Conservation (phyloP, 106 monocot species). For the Allium sativum region DNA sequence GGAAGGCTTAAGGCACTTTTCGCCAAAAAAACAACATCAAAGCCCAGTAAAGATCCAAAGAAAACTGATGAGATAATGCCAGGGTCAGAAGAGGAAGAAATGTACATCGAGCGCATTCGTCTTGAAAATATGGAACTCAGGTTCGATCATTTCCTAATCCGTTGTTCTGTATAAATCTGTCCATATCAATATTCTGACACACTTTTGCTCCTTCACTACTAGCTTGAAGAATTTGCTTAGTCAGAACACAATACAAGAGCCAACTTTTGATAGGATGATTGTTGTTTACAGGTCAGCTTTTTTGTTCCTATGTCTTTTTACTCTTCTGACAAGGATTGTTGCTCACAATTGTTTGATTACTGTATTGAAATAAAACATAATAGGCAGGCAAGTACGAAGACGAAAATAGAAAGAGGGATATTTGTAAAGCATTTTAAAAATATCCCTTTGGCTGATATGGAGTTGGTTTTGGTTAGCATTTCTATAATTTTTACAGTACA, state of each 20-base stretch:
- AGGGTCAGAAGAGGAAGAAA: conserved; percentile 42
- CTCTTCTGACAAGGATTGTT: background rate
- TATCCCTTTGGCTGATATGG: conserved; percentile 99
- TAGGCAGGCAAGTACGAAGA: conserved; percentile 48
- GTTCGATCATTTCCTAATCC: conserved; percentile 17
- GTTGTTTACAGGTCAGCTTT: conserved; percentile 73
- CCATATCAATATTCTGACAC: background rate
- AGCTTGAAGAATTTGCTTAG: conserved; percentile 63
- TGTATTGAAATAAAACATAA: background rate
- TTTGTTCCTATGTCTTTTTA: background rate
- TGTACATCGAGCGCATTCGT: conserved; percentile 72
- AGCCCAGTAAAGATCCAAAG: conserved; percentile 38
- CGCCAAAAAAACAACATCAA: conserved; percentile 26
- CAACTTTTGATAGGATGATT: conserved; percentile 95
- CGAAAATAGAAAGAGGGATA: conserved; percentile 61
- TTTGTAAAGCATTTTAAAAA: conserved; percentile 84
- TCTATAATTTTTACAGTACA: background rate
- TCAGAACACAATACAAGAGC: conserved; percentile 81
- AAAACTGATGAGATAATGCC: conserved; percentile 55
- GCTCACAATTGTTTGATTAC: too few species aligned
- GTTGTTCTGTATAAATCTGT: background rate
- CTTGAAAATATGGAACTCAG: conserved; percentile 76
- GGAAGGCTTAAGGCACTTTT: conserved; percentile 51
- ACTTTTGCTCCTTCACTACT: conserved; percentile 4
- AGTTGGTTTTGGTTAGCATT: conserved; percentile 76